phyloP scores from a whole-genome alignment of 1,139 yeast species.

The Protomyces lactucae-debilis region DNA sequence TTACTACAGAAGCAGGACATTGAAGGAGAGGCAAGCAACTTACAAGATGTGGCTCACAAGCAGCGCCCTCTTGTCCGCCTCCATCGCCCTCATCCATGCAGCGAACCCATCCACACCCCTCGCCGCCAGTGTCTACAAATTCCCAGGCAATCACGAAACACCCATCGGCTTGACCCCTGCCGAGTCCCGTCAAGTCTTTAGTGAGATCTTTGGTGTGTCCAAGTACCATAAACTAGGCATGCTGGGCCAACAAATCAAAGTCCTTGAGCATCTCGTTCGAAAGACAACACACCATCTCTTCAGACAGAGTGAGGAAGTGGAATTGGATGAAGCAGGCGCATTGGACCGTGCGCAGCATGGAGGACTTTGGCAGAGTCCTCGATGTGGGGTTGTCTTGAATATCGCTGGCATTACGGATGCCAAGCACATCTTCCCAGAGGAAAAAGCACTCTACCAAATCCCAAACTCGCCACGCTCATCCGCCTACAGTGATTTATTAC shows the following conservation, averaged over 20 bases:
- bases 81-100: not conserved
- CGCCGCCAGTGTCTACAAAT: slow-evolving; percentile 11
- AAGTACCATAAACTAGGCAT: slow-evolving; percentile 25
- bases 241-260: slow-evolving; percentile 25
- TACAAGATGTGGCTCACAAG: not conserved
- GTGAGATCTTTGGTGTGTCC: slow-evolving; percentile 26
- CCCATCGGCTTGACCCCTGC: slow-evolving; percentile 15
- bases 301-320: not conserved
- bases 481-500: slow-evolving; percentile 24
- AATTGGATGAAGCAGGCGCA: not conserved
- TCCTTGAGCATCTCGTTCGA: slow-evolving; percentile 11
- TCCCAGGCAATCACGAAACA: slow-evolving; percentile 14
- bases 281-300: not conserved
- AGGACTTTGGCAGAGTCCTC: slow-evolving; percentile 12
- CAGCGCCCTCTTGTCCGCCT: not conserved
- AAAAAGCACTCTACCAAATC: slow-evolving; percentile 25
- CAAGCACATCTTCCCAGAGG: slow-evolving; percentile 23
- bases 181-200: slow-evolving; percentile 25
- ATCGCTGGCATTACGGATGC: slow-evolving; percentile 26
- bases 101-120: not conserved
- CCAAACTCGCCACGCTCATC: slow-evolving; percentile 26
- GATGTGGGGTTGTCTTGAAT: slow-evolving; percentile 23
- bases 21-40: no score
- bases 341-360: not conserved
- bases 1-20: no score